These are phyloP conservation scores for Sarocladiaceae sp. DNA, from an alignment of 2,329 filamentous ascomycete genomes.

Conservation along the genomic window DNA sequence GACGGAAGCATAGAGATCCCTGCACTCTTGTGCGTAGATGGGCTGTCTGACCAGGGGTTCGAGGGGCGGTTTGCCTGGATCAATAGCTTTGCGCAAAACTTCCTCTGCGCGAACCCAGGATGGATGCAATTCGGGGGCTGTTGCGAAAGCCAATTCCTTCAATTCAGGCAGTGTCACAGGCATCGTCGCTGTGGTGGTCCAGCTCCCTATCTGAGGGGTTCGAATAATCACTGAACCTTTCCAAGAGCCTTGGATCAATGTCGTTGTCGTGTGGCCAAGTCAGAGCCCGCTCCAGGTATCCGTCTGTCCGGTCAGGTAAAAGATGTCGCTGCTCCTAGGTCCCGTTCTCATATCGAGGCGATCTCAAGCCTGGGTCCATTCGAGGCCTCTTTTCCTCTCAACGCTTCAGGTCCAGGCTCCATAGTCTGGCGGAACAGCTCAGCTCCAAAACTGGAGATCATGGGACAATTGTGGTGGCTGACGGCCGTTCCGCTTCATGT, in stretches of 20 bases:
- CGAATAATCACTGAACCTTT: too few species aligned
- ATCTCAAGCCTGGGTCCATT: neutral
- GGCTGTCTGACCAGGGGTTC: constrained; percentile 27
- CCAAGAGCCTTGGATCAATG: too few species aligned
- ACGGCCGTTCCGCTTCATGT: constrained; percentile 3
- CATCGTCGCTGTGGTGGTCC: neutral
- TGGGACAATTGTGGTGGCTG: neutral
- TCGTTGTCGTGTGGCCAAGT: too few species aligned
- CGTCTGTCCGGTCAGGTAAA: neutral
- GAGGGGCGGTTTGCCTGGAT: neutral
- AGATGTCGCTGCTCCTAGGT: neutral
- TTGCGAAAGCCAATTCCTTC: constrained; percentile 6
- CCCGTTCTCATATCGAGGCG: neutral
- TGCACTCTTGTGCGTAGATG: constrained; percentile 34
- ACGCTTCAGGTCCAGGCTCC: neutral
- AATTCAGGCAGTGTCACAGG: neutral
- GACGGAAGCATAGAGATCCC: constrained; percentile 28
- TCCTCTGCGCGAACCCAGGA: constrained; percentile 5
- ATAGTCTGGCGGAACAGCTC: neutral
- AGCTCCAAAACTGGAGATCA: neutral
- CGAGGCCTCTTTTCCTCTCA: neutral
- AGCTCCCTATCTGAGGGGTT: neutral
- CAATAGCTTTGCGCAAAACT: neutral
- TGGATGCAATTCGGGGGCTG: constrained; percentile 7
- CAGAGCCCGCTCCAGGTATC: too few species aligned